phyloP scores from a whole-genome alignment of 768 basidiomycete species.

The Tephrocybe sp. region DNA sequence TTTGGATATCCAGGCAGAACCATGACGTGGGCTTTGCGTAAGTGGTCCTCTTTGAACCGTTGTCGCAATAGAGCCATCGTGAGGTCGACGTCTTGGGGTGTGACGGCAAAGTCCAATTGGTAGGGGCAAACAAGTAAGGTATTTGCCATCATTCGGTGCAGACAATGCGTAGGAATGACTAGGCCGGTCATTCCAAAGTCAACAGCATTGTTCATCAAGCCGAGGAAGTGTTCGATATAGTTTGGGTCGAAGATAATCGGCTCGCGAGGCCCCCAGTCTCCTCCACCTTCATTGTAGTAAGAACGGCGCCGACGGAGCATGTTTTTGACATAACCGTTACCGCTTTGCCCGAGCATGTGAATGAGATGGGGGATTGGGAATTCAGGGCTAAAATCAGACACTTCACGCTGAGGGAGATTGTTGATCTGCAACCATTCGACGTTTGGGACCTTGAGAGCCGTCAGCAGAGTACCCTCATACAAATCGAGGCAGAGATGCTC shows the following conservation, averaged over 20 bases:
- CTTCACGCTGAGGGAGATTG: not conserved
- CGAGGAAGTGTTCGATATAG: not conserved
- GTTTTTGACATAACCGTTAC: not conserved
- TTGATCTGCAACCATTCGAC: slow-evolving; percentile 4
- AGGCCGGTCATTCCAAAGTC: slow-evolving; percentile 3
- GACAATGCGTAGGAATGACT: not conserved
- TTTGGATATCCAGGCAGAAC: not conserved
- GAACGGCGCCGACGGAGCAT: slow-evolving; percentile 7
- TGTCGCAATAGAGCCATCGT: not conserved
- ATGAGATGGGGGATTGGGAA: slow-evolving; percentile 1
- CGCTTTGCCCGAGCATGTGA: slow-evolving; percentile 6
- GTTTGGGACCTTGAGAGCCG: slow-evolving; percentile 1
- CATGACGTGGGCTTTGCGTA: not conserved
- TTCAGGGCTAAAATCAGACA: not conserved
- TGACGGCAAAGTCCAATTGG: slow-evolving; percentile 6
- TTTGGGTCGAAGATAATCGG: not conserved
- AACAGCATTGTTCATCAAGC: not conserved
- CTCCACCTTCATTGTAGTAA: slow-evolving; percentile 1
- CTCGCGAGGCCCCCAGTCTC: slow-evolving; percentile 4
- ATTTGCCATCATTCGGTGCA: not conserved
- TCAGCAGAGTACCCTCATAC: slow-evolving; percentile 2
- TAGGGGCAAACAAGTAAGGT: not conserved
- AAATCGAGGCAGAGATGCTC: slow-evolving; percentile 1
- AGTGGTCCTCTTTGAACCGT: not conserved
- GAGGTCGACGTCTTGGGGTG: not conserved